Evolutionary conservation across 148 eudicot genomes (phyloP).

Genomic region (Camellia japonica): DNA sequence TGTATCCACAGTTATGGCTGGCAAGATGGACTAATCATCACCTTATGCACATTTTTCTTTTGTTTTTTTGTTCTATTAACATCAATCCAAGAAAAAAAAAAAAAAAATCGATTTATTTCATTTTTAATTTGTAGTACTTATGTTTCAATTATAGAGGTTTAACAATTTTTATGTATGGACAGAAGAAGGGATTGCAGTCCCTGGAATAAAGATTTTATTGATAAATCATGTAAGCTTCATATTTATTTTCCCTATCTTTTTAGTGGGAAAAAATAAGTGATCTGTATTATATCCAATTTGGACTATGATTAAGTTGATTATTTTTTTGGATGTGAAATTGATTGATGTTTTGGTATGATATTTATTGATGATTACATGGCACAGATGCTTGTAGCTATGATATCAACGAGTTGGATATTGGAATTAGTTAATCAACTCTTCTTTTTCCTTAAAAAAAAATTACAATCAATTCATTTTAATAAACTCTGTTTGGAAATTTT

Average conservation of each 20-base stretch:
- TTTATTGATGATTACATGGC: background rate
- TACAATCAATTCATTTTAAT: too few relatives aligned
- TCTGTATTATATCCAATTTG: background rate
- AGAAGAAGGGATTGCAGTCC: background rate
- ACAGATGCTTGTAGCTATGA: background rate
- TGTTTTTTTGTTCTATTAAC: background rate
- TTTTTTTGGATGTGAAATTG: background rate
- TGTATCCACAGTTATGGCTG: conserved; percentile 15
- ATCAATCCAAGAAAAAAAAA: background rate
- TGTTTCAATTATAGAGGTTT: conserved; percentile 1
- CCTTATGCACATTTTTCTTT: conserved; percentile 4
- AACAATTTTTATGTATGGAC: background rate
- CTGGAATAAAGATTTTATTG: conserved; percentile 2
- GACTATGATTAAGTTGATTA: background rate
- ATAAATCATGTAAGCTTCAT: conserved; percentile 1
- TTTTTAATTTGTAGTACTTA: background rate
- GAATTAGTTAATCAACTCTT: too few relatives aligned
- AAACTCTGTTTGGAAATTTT: too few relatives aligned
- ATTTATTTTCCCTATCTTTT: background rate
- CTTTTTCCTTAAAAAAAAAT: too few relatives aligned
- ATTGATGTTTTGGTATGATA: background rate
- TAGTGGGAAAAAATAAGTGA: background rate
- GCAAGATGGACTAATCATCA: conserved; percentile 18
- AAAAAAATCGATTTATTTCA: background rate
- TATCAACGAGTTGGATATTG: too few relatives aligned